These are phyloP conservation scores for Phialophora chinensis DNA, from an alignment of 2,329 filamentous ascomycete genomes.

Conservation along the genomic window DNA sequence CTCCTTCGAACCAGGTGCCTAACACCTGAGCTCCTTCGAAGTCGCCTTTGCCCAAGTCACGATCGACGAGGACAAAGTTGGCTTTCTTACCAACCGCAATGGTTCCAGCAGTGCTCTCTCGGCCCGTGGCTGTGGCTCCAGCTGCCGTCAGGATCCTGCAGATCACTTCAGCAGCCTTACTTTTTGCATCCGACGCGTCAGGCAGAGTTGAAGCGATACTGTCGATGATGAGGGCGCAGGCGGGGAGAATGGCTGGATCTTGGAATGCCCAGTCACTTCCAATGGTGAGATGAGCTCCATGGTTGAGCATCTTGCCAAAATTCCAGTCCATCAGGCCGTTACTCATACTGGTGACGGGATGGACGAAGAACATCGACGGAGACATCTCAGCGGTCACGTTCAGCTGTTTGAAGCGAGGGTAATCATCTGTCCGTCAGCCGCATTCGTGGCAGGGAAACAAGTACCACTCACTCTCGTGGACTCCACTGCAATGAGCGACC, in stretches of 20 bases:
- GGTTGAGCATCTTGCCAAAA: constrained; percentile 41
- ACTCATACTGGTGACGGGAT: constrained; percentile 24
- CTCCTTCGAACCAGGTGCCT: constrained; percentile 42
- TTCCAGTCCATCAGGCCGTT: constrained; percentile 41
- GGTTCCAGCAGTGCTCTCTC: constrained; percentile 41
- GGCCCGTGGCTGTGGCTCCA: constrained; percentile 42
- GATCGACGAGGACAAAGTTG: constrained; percentile 44
- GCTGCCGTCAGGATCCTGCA: constrained; percentile 42
- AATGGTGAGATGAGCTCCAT: constrained; percentile 43
- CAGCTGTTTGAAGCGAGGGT: constrained; percentile 41
- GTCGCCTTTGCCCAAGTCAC: constrained; percentile 42
- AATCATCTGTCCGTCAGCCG: constrained; percentile 38
- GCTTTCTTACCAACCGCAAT: constrained; percentile 45
- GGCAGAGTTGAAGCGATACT: constrained; percentile 4
- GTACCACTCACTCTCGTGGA: constrained; percentile 39
- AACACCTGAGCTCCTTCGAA: constrained; percentile 42
- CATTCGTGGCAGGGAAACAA: not conserved
- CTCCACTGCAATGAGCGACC: constrained; percentile 42
- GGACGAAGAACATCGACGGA: constrained; percentile 41
- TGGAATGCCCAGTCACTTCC: constrained; percentile 40
- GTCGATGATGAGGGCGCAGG: constrained; percentile 17
- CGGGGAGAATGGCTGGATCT: constrained; percentile 13
- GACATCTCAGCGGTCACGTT: constrained; percentile 47
- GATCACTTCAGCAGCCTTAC: constrained; percentile 14
- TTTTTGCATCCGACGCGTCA: not conserved